A percentile compares a stretch with the other conserved stretches of the same genome.
Evolutionary conservation across 345 rosid species (phyloP).

Genomic region (Eucalyptus marginata): DNA sequence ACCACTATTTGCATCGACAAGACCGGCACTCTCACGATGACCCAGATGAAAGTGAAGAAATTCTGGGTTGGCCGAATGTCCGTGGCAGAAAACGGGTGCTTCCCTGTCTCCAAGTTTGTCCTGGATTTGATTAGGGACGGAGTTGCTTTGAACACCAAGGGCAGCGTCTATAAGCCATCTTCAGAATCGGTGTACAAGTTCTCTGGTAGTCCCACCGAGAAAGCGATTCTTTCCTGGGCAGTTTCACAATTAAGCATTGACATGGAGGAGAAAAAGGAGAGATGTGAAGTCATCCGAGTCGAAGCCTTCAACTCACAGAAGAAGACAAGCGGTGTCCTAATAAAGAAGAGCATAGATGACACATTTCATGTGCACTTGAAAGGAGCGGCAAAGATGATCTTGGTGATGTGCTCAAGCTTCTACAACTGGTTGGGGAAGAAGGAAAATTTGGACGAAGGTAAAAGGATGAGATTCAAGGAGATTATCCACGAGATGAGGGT

Average conservation of each 20-base stretch:
- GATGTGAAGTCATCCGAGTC: constrained; percentile 22
- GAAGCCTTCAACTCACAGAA: constrained; percentile 61
- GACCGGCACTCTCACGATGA: constrained; percentile 64
- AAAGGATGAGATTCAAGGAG: constrained; percentile 16
- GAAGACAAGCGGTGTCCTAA: constrained; percentile 6
- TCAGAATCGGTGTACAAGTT: constrained; percentile 23
- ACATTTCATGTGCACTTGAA: constrained; percentile 53
- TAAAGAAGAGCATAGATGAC: constrained; percentile 14
- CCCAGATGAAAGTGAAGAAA: background rate
- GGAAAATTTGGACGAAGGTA: constrained; percentile 8
- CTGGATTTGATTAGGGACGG: background rate
- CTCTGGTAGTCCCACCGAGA: constrained; percentile 60
- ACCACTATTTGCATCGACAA: constrained; percentile 63
- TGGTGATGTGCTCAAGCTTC: constrained; percentile 54
- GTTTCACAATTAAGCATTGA: constrained; percentile 21
- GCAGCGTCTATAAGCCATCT: constrained; percentile 20
- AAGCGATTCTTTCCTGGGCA: constrained; percentile 70
- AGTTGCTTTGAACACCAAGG: constrained; percentile 32
- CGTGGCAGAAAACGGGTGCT: background rate
- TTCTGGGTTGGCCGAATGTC: background rate
- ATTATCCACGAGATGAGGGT: constrained; percentile 57
- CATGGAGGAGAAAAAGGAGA: constrained; percentile 17
- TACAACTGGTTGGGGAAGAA: constrained; percentile 31
- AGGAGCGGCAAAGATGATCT: constrained; percentile 71
- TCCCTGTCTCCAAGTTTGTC: background rate